Evolutionary conservation across 2,329 filamentous ascomycete species (phyloP), one percentile per base, ranked within the genome.

Genomic region (Fusarium keratoplasticum): DNA sequence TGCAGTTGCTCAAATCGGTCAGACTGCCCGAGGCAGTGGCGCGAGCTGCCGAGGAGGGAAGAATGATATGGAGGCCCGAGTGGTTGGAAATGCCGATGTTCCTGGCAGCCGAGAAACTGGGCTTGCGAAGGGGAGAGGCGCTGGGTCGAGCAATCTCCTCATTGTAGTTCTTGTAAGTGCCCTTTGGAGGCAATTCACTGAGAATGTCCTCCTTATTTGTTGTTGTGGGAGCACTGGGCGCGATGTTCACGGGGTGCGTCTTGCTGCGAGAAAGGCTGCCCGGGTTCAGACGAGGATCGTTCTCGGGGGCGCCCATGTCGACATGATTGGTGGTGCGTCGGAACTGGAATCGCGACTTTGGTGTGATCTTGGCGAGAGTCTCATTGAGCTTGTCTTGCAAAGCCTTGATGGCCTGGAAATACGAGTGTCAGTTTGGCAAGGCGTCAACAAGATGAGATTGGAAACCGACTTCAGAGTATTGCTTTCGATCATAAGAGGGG

Each of bases 401-500:
- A 18, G 89, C 88, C 86, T 96, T 97, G 82, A 98, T 91, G 25
- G 93, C 90, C 90, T 95, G 77, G 13, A 13, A n/a, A 42, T n/a
- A 33, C 47, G 22, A 27, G 31, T 58, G 44, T 71, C 13, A 63
- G 64, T 44, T 14, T 55, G 54, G 52, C 62, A 13, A 59, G 66
- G 25, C n/a, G 1, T 31, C 7, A 5, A 16, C 16, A 38, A 18
- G 16, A 22, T 27, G 58, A 55, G 22, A 18, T 35, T 25, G 16
- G 14, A 18, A 16, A 60, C 78, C 64, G 83, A 95, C 94, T 84
- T 95, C 91, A 50, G 92, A 90, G 80, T 98, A 98, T 27, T 93
- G 92, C 76, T 94, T 91, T 81, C 96, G 94, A 79, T 98, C 96
- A 80, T 98, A 97, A 9, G 95, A 91, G 4, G 96, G 95, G 18